phyloP scores from a whole-genome alignment of 176 grass and related monocot species.

The Zizania latifolia region DNA sequence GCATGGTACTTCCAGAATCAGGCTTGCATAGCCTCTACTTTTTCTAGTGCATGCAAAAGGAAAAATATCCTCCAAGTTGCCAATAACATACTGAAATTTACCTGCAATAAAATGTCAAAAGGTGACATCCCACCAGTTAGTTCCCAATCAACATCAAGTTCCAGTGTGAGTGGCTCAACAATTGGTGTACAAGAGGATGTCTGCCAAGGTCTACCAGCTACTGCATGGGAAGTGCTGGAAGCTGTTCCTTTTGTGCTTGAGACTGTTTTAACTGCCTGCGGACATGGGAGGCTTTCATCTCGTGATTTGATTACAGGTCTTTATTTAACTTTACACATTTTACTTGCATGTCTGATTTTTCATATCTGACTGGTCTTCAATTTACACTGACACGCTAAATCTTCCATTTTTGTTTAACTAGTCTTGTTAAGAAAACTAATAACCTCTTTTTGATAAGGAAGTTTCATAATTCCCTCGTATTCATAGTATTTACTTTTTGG shows the following conservation, averaged over 20 bases:
- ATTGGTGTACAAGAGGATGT: slow-evolving; percentile 34
- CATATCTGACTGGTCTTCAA: neutral
- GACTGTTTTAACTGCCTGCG: slow-evolving; percentile 67
- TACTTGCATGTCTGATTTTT: neutral
- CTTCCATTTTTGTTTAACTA: neutral
- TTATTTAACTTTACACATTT: neutral
- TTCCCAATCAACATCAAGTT: slow-evolving; percentile 32
- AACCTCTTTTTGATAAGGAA: neutral
- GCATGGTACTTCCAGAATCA: slow-evolving; percentile 71
- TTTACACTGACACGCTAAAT: neutral
- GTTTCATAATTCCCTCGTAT: neutral
- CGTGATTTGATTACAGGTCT: slow-evolving; percentile 73
- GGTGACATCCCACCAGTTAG: slow-evolving; percentile 18
- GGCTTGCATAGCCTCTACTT: slow-evolving; percentile 59
- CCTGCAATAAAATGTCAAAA: slow-evolving; percentile 46
- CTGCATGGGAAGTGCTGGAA: slow-evolving; percentile 74
- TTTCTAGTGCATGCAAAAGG: slow-evolving; percentile 40
- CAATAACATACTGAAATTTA: slow-evolving; percentile 55
- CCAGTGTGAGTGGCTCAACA: slow-evolving; percentile 39
- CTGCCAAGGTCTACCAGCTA: slow-evolving; percentile 23
- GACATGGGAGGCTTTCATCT: slow-evolving; percentile 66
- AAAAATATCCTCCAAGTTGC: slow-evolving; percentile 44
- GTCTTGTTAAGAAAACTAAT: neutral
- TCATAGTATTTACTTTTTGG: neutral
- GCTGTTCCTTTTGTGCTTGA: slow-evolving; percentile 88